Base-by-base conservation (phyloP, 2,329 filamentous ascomycete species). In the Claviceps pazoutovae region DNA sequence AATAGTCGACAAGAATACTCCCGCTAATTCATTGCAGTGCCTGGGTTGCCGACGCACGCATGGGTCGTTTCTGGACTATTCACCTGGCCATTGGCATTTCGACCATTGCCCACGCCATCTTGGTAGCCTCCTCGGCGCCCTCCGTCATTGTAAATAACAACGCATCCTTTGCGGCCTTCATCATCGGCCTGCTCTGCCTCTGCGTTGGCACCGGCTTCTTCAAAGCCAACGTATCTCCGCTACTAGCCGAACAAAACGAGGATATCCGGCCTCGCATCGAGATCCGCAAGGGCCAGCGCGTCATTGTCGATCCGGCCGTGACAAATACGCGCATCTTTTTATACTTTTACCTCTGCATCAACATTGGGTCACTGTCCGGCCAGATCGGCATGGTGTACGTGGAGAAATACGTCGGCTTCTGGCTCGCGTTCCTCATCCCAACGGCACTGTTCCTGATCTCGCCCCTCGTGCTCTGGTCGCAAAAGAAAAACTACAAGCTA, bases 321-420 rank as follows among this genome's bases (percentile, higher is more conserved):
- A 88, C 84, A 46, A 74, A 84, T 55, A 78, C 78, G 8, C 78
- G 83, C 46, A 79, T 86, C 63, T 86, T 83, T 68, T 73, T 84
- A 56, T 84, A 81, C 80, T 58, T 73, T 68, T 72, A 72, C 63
- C 62, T 67, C 30, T 63, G 61, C 64, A 82, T 85, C 68, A 85
- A 85, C 59, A 62, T 83, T 14, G 83, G 83, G 46, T 76, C 80
- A 19, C 68, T 82, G 49, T 55, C 72, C 50, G 78, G 74, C 48
- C 79, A 79, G 66, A 73, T 70, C 46, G 59, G 63, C 60, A 88
- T 84, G 79, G 82, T 81, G 37, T 89, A 86, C 60, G 79, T 83
- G 2, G 85, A 88, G 66, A 83, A 84, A 62, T 86, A 86, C 55
- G 75, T 87, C 47, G 84, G 84, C 7, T 88, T 86, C 71, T 89